A percentile compares a stretch with the other conserved stretches of the same genome.
phyloP scores from a whole-genome alignment of 768 basidiomycete species.

The Boletus rubroflammeus region DNA sequence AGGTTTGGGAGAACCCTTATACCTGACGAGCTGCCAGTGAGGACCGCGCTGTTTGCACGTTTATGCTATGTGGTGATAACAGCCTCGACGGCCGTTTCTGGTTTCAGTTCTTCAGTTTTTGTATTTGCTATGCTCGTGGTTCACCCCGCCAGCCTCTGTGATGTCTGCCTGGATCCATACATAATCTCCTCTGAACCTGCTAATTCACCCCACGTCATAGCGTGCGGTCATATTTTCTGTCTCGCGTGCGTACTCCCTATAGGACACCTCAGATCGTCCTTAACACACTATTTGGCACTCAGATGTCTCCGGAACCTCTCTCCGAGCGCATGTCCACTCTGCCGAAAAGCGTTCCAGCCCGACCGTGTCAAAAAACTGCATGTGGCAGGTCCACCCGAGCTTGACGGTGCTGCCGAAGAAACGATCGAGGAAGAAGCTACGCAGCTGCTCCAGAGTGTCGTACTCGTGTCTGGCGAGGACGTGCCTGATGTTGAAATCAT shows the following conservation, averaged over 20 bases:
- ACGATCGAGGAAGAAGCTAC: slow-evolving; percentile 41
- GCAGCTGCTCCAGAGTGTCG: slow-evolving; percentile 35
- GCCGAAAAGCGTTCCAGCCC: slow-evolving; percentile 56
- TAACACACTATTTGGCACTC: slow-evolving; percentile 2
- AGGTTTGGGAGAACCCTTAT: slow-evolving; percentile 17
- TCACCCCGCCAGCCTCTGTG: slow-evolving; percentile 69
- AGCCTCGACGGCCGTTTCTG: slow-evolving; percentile 26
- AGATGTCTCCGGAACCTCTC: slow-evolving; percentile 55
- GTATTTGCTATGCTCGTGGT: slow-evolving; percentile 52
- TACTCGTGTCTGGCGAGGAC: slow-evolving; percentile 33
- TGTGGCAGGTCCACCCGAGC: slow-evolving; percentile 46
- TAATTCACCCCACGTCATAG: slow-evolving; percentile 63
- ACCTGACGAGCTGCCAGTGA: slow-evolving; percentile 9
- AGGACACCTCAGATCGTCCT: slow-evolving; percentile 10
- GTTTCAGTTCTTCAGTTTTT: slow-evolving; percentile 19
- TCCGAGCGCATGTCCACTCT: slow-evolving; percentile 60
- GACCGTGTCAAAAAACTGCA: slow-evolving; percentile 64
- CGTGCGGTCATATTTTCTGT: slow-evolving; percentile 79
- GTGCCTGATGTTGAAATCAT: slow-evolving; percentile 32
- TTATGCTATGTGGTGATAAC: slow-evolving; percentile 35
- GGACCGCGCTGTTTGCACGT: slow-evolving; percentile 27
- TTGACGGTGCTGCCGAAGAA: slow-evolving; percentile 34
- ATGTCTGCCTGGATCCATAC: slow-evolving; percentile 70
- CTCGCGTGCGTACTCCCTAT: slow-evolving; percentile 45
- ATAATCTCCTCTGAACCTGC: slow-evolving; percentile 43